These are phyloP conservation scores for Sugiyamaella smithiae DNA, from an alignment of 805 yeast genomes.

Conservation along the genomic window DNA sequence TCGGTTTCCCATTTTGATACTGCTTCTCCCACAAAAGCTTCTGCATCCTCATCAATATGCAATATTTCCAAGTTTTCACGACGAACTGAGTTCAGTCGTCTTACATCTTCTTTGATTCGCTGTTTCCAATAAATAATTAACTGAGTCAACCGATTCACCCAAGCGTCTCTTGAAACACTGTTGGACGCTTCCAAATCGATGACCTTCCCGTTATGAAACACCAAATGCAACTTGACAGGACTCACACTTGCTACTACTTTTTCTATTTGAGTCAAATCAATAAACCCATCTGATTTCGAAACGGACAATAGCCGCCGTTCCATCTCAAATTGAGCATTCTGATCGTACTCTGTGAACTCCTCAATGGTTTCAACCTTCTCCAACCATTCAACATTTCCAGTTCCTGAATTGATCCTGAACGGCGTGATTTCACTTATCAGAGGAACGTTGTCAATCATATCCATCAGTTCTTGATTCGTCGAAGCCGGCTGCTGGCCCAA, in stretches of 20 bases:
- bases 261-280: constrained; percentile 51
- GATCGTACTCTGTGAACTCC: constrained; percentile 51
- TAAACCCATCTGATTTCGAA: constrained; percentile 54
- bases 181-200: constrained; percentile 58
- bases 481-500: constrained; percentile 41
- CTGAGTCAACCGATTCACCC: constrained; percentile 55
- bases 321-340: constrained; percentile 58
- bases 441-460: not conserved
- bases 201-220: constrained; percentile 29
- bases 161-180: constrained; percentile 49
- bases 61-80: constrained; percentile 46
- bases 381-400: constrained; percentile 64
- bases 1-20: constrained; percentile 55
- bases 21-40: constrained; percentile 48
- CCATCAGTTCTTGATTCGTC: not conserved
- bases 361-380: constrained; percentile 31
- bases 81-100: constrained; percentile 38
- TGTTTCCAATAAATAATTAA: constrained; percentile 59
- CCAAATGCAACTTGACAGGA: constrained; percentile 37
- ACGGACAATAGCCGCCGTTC: constrained; percentile 59
- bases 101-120: constrained; percentile 42
- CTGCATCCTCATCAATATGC: constrained; percentile 54
- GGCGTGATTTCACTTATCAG: constrained; percentile 45
- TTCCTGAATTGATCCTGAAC: constrained; percentile 45
- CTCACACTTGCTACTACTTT: constrained; percentile 39